A percentile compares a stretch with the other conserved stretches of the same genome.
Evolutionary conservation across 306 rosid species (phyloP).

Genomic region (Abrus pulchellus): DNA sequence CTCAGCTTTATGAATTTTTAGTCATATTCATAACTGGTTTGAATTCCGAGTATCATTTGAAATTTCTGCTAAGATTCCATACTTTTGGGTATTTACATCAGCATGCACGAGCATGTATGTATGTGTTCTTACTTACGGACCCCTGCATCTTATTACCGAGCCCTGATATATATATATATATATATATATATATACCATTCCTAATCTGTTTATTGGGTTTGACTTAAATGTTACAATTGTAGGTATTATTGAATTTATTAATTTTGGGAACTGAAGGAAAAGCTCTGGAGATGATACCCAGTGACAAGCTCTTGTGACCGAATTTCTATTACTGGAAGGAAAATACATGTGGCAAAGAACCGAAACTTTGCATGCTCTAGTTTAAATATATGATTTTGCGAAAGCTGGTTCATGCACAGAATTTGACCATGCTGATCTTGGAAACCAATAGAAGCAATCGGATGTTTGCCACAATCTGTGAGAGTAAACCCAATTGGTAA

Average conservation of each 20-base stretch:
- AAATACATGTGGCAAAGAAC: background rate
- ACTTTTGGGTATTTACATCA: background rate
- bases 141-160: background rate
- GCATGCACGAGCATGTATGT: background rate
- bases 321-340: constrained; percentile 10
- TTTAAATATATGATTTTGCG: constrained; percentile 5
- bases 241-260: constrained; percentile 15
- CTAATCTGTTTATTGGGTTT: constrained; percentile 14
- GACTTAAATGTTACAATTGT: constrained; percentile 27
- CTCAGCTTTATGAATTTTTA: background rate
- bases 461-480: background rate
- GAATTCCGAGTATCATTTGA: background rate
- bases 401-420: background rate
- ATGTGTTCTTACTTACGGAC: background rate
- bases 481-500: background rate
- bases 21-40: background rate
- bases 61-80: constrained; percentile 21
- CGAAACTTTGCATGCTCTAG: background rate
- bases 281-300: constrained; percentile 10
- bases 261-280: constrained; percentile 21
- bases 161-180: background rate
- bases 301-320: constrained; percentile 30
- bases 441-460: constrained; percentile 1
- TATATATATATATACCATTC: background rate
- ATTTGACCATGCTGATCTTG: constrained; percentile 5